phyloP scores from a whole-genome alignment of 2,329 filamentous ascomycete species.

The Lasiodiplodia gonubiensis region DNA sequence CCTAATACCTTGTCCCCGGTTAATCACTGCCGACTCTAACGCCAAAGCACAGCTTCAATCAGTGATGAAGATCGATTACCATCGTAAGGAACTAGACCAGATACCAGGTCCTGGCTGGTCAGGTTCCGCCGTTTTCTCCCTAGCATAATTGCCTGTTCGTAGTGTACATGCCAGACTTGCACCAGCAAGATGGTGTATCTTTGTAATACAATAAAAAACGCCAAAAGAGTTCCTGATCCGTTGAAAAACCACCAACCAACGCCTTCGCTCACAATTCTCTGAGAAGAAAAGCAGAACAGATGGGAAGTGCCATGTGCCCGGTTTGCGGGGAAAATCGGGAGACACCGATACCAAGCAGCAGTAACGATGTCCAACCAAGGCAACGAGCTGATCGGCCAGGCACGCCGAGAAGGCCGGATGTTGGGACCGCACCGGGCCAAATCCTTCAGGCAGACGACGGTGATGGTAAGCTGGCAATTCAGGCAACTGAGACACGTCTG shows the following conservation, averaged over 20 bases:
- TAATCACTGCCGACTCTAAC: too few species aligned
- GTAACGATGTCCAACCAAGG: background rate
- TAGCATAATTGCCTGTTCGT: background rate
- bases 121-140: background rate
- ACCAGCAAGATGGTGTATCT: background rate
- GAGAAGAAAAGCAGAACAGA: background rate
- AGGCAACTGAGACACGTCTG: conserved; percentile 23
- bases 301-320: background rate
- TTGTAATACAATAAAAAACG: background rate
- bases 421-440: background rate
- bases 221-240: background rate
- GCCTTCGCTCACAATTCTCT: conserved; percentile 15
- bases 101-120: background rate
- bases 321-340: background rate
- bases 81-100: background rate
- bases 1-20: too few species aligned
- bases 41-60: background rate
- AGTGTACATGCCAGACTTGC: conserved; percentile 1
- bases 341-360: too few species aligned
- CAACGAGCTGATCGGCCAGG: background rate
- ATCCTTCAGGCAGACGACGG: background rate
- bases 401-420: background rate
- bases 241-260: conserved; percentile 11
- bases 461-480: background rate
- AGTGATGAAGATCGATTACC: background rate